These are phyloP conservation scores for Chrysanthemum lavandulifolium DNA, from an alignment of 129 eudicot species.

Conservation along the genomic window DNA sequence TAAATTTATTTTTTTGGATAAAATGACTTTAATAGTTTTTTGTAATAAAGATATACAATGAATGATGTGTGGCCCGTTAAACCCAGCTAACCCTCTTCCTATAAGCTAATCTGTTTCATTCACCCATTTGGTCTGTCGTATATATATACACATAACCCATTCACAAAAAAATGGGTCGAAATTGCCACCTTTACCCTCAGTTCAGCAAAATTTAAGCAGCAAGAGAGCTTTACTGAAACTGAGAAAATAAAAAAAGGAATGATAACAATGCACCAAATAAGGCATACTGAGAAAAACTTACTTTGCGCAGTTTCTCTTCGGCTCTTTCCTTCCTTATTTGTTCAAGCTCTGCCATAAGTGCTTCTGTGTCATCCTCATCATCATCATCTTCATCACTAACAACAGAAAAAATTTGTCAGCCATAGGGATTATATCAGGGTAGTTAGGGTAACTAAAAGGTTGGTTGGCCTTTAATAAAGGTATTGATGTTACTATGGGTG, in stretches of 20 bases:
- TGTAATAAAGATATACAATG: no score
- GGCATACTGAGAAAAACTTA: conserved; percentile 30
- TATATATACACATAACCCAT: no score
- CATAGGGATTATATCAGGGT: not conserved
- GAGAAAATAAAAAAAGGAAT: not conserved
- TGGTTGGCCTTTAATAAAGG: not conserved
- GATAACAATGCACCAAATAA: not conserved
- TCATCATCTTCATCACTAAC: conserved; percentile 66
- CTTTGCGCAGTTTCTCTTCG: conserved; percentile 76
- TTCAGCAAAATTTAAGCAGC: not conserved
- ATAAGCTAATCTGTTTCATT: no score
- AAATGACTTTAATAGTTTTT: no score
- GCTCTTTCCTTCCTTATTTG: conserved; percentile 85
- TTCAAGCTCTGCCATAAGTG: conserved; percentile 95
- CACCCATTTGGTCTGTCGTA: no score
- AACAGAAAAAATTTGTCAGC: conserved; percentile 10
- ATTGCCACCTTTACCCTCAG: not conserved
- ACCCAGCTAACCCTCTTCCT: no score
- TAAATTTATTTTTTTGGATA: no score
- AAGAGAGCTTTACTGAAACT: not conserved
- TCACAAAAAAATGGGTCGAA: no score
- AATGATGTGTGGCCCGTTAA: no score
- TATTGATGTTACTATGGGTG: not conserved
- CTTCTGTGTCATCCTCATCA: conserved; percentile 97
- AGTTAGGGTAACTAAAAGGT: not conserved